phyloP scores from a whole-genome alignment of 257 asterid species.

The Avicennia marina region DNA sequence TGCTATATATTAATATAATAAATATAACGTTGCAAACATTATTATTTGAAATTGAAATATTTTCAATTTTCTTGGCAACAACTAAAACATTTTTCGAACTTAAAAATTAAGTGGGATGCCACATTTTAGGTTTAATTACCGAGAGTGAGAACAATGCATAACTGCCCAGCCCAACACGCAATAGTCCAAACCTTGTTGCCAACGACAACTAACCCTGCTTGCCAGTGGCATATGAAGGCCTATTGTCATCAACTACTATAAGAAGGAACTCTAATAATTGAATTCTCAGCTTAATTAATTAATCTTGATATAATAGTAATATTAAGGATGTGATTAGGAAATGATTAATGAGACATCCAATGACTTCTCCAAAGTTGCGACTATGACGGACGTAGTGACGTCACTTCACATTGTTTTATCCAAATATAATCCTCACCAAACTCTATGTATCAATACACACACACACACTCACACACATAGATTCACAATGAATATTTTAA shows the following conservation, averaged over 20 bases:
- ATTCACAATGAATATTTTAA: too few relatives aligned
- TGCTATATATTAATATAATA: not conserved
- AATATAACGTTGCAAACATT: too few relatives aligned
- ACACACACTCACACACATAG: too few relatives aligned
- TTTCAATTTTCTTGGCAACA: too few relatives aligned
- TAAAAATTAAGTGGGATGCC: not conserved
- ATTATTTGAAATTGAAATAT: not conserved
- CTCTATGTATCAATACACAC: too few relatives aligned
- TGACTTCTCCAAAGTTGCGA: too few relatives aligned
- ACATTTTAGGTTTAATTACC: not conserved
- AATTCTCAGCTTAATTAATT: slow-evolving; percentile 17
- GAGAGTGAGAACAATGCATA: slow-evolving; percentile 13
- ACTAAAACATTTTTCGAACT: too few relatives aligned
- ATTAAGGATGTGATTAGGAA: too few relatives aligned
- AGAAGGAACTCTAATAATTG: not conserved
- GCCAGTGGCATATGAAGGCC: slow-evolving; percentile 11
- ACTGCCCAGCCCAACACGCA: slow-evolving; percentile 25
- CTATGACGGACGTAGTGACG: slow-evolving; percentile 34
- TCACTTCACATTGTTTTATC: slow-evolving; percentile 6
- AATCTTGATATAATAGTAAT: slow-evolving; percentile 3
- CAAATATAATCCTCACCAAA: not conserved
- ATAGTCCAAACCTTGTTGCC: slow-evolving; percentile 36
- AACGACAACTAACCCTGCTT: slow-evolving; percentile 18
- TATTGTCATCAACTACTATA: not conserved
- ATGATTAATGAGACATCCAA: too few relatives aligned